Percentiles rank a stretch among this genome's conserved stretches.
Evolutionary conservation across 352 stramenopile genomes (phyloP).

Genomic region (Globisporangium rhizosaccharum): DNA sequence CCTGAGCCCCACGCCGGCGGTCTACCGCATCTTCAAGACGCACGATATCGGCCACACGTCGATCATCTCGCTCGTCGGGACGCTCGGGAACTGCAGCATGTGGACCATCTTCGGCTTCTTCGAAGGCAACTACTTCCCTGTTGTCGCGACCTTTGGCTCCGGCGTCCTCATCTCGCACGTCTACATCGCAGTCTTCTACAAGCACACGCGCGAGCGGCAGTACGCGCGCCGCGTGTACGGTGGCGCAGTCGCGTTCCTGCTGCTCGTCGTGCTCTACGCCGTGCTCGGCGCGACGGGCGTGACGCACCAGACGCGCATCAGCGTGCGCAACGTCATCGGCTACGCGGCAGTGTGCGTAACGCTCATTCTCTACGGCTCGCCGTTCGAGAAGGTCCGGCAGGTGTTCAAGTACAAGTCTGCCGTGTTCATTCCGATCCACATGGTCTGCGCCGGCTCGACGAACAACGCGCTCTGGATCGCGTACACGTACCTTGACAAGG

Average conservation of each 20-base stretch:
- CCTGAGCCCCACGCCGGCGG: constrained; percentile 29
- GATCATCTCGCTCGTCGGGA: constrained; percentile 35
- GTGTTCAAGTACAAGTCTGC: constrained; percentile 45
- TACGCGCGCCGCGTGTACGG: constrained; percentile 7
- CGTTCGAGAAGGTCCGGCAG: constrained; percentile 40
- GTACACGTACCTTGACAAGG: constrained; percentile 28
- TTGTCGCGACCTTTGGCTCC: constrained; percentile 34
- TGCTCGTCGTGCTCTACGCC: constrained; percentile 3
- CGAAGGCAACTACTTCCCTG: constrained; percentile 32
- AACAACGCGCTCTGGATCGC: constrained; percentile 57
- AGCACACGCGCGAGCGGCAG: constrained; percentile 4
- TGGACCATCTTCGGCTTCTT: constrained; percentile 42
- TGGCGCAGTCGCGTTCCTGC: constrained; percentile 2
- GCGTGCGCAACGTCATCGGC: constrained; percentile 28
- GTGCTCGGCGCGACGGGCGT: constrained; percentile 12
- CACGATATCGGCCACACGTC: constrained; percentile 31
- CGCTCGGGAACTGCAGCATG: constrained; percentile 38
- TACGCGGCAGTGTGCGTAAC: constrained; percentile 32
- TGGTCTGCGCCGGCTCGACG: constrained; percentile 41
- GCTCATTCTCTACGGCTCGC: constrained; percentile 51
- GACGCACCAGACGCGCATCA: constrained; percentile 13
- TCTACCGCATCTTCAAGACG: constrained; percentile 41
- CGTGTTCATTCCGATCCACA: constrained; percentile 47
- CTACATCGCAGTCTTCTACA: constrained; percentile 27
- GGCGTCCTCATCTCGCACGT: constrained; percentile 18